Percentiles rank a stretch among this genome's conserved stretches.
These are phyloP conservation scores for Alternaria postmessia DNA, from an alignment of 2,329 filamentous ascomycete genomes.

Conservation along the genomic window DNA sequence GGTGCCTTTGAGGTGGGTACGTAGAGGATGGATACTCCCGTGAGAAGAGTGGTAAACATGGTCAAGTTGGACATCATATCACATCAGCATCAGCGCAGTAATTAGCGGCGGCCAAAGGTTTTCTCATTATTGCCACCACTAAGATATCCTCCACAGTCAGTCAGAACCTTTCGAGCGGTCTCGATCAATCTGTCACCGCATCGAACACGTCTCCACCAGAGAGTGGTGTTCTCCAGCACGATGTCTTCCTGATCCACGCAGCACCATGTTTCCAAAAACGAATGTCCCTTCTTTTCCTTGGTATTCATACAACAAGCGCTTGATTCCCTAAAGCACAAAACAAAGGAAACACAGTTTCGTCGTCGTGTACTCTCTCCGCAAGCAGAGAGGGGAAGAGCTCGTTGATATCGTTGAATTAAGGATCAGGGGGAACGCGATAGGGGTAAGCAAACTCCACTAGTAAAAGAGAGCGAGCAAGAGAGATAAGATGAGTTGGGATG, in stretches of 20 bases:
- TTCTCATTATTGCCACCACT: slow-evolving; percentile 45
- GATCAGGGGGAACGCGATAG: slow-evolving; percentile 27
- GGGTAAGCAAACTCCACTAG: slow-evolving; percentile 39
- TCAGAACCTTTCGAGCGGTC: slow-evolving; percentile 37
- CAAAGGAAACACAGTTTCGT: slow-evolving; percentile 49
- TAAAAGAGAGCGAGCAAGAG: slow-evolving; percentile 23
- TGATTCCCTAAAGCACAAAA: slow-evolving; percentile 22
- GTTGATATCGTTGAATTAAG: slow-evolving; percentile 19
- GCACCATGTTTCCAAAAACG: slow-evolving; percentile 31
- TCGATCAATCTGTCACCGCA: slow-evolving; percentile 36
- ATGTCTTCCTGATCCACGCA: slow-evolving; percentile 28
- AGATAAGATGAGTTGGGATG: slow-evolving; percentile 20
- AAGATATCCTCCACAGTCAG: slow-evolving; percentile 31
- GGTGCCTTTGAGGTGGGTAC: slow-evolving; percentile 56
- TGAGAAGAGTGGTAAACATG: not conserved
- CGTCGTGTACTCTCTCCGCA: slow-evolving; percentile 45
- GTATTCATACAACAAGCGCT: slow-evolving; percentile 23
- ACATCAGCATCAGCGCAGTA: slow-evolving; percentile 14
- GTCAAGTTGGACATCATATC: slow-evolving; percentile 2
- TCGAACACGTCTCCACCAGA: slow-evolving; percentile 28
- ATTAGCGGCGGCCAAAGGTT: slow-evolving; percentile 36
- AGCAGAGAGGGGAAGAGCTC: slow-evolving; percentile 26
- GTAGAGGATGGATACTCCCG: slow-evolving; percentile 11
- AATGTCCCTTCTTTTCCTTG: slow-evolving; percentile 25
- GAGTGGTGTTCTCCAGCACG: slow-evolving; percentile 35